Percentiles rank a stretch among this genome's conserved stretches.
These are phyloP conservation scores for Penicillium sp. DNA, from an alignment of 2,329 filamentous ascomycete species.

Conservation along the genomic window DNA sequence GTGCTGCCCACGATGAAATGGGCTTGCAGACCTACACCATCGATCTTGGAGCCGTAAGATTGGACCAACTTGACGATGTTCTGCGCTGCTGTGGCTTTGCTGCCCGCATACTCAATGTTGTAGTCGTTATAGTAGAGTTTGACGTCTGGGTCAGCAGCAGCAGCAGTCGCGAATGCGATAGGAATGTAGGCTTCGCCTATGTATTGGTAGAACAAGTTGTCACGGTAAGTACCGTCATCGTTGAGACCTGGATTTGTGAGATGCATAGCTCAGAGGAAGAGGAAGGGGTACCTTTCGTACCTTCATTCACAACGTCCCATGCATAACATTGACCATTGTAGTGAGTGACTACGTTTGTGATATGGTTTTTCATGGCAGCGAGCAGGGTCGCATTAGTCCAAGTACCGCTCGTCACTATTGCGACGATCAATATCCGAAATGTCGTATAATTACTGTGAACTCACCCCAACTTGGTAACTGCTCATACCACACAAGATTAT, in stretches of 20 bases:
- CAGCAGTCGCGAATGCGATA: slow-evolving; percentile 48
- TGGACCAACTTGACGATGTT: slow-evolving; percentile 42
- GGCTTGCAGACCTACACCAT: slow-evolving; percentile 50
- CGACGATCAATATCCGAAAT: background rate
- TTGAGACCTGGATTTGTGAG: slow-evolving; percentile 33
- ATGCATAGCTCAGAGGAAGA: slow-evolving; percentile 10
- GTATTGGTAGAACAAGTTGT: slow-evolving; percentile 42
- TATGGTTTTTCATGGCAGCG: slow-evolving; percentile 52
- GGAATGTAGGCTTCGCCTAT: slow-evolving; percentile 49
- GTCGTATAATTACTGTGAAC: background rate
- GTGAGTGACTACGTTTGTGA: slow-evolving; percentile 37
- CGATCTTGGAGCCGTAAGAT: slow-evolving; percentile 44
- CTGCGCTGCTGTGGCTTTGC: slow-evolving; percentile 37
- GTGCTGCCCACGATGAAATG: slow-evolving; percentile 43
- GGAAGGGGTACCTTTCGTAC: background rate
- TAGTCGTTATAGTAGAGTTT: slow-evolving; percentile 51
- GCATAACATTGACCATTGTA: slow-evolving; percentile 39
- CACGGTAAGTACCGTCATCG: slow-evolving; percentile 48
- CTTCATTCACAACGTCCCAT: slow-evolving; percentile 45
- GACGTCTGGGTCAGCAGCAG: slow-evolving; percentile 59
- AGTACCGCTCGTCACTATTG: slow-evolving; percentile 43
- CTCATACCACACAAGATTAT: slow-evolving; percentile 56
- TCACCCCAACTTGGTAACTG: slow-evolving; percentile 58
- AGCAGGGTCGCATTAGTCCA: slow-evolving; percentile 63
- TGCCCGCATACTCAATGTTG: slow-evolving; percentile 41